Evolutionary conservation across 2,329 filamentous ascomycete genomes (phyloP).

Genomic region (Diaporthe longicolla): DNA sequence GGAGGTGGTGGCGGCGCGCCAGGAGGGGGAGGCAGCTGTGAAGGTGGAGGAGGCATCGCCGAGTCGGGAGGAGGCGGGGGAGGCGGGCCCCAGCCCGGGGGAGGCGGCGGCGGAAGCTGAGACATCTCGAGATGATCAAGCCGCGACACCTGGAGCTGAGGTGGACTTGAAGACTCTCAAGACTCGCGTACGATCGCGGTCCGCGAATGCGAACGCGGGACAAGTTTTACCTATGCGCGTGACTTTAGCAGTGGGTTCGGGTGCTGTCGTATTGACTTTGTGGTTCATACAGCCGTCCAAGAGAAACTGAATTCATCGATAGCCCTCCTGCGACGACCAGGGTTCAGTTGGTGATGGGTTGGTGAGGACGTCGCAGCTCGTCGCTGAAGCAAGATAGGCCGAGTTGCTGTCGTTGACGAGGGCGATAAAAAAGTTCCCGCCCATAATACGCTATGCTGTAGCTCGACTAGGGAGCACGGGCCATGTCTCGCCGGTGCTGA

Average conservation of each 20-base stretch:
- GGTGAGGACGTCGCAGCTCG: conserved; percentile 11
- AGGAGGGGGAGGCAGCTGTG: conserved; percentile 70
- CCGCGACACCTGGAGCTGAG: conserved; percentile 5
- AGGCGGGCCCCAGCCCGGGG: conserved; percentile 69
- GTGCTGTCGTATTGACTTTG: conserved; percentile 13
- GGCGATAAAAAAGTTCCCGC: conserved; percentile 39
- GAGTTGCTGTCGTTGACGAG: conserved; percentile 14
- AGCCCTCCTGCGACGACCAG: conserved; percentile 27
- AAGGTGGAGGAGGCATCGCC: conserved; percentile 68
- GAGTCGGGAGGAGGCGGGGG: conserved; percentile 66
- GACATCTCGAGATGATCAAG: conserved; percentile 59
- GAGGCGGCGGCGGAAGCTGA: conserved; percentile 67
- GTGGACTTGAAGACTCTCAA: conserved; percentile 36
- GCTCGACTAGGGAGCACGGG: conserved; percentile 22
- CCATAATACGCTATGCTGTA: conserved; percentile 22
- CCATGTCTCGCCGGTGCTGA: not conserved
- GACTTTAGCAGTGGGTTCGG: conserved; percentile 35
- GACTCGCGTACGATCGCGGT: conserved; percentile 39
- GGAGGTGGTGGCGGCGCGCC: conserved; percentile 76
- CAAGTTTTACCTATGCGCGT: conserved; percentile 42
- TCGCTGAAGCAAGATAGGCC: conserved; percentile 10
- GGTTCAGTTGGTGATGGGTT: conserved; percentile 24
- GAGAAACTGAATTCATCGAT: conserved; percentile 28
- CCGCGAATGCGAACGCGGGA: conserved; percentile 42
- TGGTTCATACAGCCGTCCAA: conserved; percentile 38